Evolutionary conservation across 108 stramenopile genomes (phyloP).

Genomic region (Cyclotella atomus): DNA sequence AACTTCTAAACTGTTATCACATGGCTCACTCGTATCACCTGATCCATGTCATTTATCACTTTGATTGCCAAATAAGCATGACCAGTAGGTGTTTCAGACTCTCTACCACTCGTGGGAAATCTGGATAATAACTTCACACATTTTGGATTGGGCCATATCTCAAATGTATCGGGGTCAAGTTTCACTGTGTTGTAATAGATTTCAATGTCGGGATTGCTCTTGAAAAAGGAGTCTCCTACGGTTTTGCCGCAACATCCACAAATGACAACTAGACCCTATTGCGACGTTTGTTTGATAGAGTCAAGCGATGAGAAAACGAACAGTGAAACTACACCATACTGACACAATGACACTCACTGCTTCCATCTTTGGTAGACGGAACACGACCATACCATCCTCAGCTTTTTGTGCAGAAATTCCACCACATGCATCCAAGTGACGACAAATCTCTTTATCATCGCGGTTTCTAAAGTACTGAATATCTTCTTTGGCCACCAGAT

Average conservation of each 20-base stretch:
- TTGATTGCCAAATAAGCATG: slow-evolving; percentile 45
- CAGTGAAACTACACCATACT: no score
- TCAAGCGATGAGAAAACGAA: not conserved
- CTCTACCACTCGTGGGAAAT: slow-evolving; percentile 41
- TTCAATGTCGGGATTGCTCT: slow-evolving; percentile 35
- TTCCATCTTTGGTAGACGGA: slow-evolving; percentile 58
- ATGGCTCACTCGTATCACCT: slow-evolving; percentile 30
- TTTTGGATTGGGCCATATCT: slow-evolving; percentile 41
- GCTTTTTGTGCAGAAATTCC: slow-evolving; percentile 41
- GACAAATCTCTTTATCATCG: slow-evolving; percentile 51
- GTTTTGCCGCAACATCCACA: slow-evolving; percentile 55
- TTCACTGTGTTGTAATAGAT: slow-evolving; percentile 50
- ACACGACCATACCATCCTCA: slow-evolving; percentile 55
- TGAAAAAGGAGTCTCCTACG: slow-evolving; percentile 37
- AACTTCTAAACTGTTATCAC: slow-evolving; percentile 43
- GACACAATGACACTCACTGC: no score
- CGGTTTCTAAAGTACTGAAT: slow-evolving; percentile 29
- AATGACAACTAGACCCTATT: slow-evolving; percentile 42
- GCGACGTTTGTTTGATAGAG: not conserved
- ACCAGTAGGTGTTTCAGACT: slow-evolving; percentile 50
- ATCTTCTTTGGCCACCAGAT: slow-evolving; percentile 50
- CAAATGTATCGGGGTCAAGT: slow-evolving; percentile 23
- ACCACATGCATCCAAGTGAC: slow-evolving; percentile 53
- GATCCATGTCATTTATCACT: slow-evolving; percentile 20
- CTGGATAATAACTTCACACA: slow-evolving; percentile 41